Evolutionary conservation across 1,284 basidiomycete genomes (phyloP).

Genomic region (Ganoderma sinense): DNA sequence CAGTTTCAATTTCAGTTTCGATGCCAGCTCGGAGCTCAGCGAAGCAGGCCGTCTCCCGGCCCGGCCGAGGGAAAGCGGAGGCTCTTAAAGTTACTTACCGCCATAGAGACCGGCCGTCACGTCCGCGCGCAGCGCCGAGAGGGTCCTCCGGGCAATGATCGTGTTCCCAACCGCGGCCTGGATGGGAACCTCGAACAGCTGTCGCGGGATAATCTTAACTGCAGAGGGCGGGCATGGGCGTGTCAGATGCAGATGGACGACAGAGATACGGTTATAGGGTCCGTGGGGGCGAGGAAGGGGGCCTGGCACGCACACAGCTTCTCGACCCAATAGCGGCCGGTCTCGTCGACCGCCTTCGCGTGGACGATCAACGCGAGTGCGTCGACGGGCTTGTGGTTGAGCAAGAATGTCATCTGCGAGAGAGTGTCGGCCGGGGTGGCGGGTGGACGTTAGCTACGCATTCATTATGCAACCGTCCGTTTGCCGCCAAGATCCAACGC

Average conservation of each 20-base stretch:
- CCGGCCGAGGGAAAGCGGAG: not conserved
- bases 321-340: conserved; percentile 87
- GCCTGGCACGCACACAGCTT: conserved; percentile 71
- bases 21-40: no score
- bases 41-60: not conserved
- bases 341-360: conserved; percentile 70
- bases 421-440: not conserved
- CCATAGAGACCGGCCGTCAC: conserved; percentile 96
- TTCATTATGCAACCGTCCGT: not conserved
- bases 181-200: conserved; percentile 94
- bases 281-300: not conserved
- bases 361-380: conserved; percentile 93
- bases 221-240: not conserved
- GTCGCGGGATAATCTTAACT: conserved; percentile 92
- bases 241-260: not conserved
- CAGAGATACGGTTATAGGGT: not conserved
- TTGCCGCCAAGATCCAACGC: conserved; percentile 18
- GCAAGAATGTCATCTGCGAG: conserved; percentile 78
- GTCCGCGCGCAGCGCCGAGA: conserved; percentile 91
- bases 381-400: conserved; percentile 90
- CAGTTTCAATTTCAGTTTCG: conserved; percentile 3
- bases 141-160: conserved; percentile 89
- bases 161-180: conserved; percentile 89
- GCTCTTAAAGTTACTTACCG: conserved; percentile 55
- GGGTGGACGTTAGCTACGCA: not conserved